Percentiles rank a stretch among this genome's conserved stretches.
Evolutionary conservation across 441 rosid genomes (phyloP).

Genomic region (Gossypium schwendimanii): DNA sequence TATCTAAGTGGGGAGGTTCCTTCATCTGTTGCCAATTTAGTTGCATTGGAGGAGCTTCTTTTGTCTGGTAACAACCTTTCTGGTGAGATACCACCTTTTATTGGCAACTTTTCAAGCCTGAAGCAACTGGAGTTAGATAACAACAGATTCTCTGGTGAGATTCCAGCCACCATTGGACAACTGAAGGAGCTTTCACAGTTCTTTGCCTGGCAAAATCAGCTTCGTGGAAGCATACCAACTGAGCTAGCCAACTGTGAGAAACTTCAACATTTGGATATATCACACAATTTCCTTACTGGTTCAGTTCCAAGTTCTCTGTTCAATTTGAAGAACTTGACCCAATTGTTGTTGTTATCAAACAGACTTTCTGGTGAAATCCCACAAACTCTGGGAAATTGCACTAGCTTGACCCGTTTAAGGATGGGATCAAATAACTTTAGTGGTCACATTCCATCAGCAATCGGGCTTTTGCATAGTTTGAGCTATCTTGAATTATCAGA

Average conservation of each 20-base stretch:
- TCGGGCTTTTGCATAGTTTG: slow-evolving; percentile 39
- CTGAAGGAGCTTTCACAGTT: slow-evolving; percentile 52
- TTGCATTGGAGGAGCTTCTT: slow-evolving; percentile 51
- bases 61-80: slow-evolving; percentile 51
- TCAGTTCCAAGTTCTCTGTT: slow-evolving; percentile 55
- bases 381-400: slow-evolving; percentile 47
- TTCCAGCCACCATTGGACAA: slow-evolving; percentile 49
- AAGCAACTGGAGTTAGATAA: slow-evolving; percentile 65
- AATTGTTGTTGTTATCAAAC: slow-evolving; percentile 58
- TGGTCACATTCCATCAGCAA: slow-evolving; percentile 45
- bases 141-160: slow-evolving; percentile 43
- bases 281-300: slow-evolving; percentile 55
- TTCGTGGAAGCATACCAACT: slow-evolving; percentile 49
- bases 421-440: slow-evolving; percentile 52
- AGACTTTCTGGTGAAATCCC: slow-evolving; percentile 52
- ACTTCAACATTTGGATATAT: slow-evolving; percentile 63
- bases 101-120: slow-evolving; percentile 42
- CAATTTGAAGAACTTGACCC: slow-evolving; percentile 48
- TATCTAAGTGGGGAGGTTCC: slow-evolving; percentile 44
- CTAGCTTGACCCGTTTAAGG: slow-evolving; percentile 49
- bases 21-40: slow-evolving; percentile 31
- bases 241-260: slow-evolving; percentile 49
- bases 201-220: slow-evolving; percentile 67
- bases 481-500: slow-evolving; percentile 63
- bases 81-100: slow-evolving; percentile 38